Conservation (phyloP, 2,329 filamentous ascomycete genomes). For the Botrytis elliptica region DNA sequence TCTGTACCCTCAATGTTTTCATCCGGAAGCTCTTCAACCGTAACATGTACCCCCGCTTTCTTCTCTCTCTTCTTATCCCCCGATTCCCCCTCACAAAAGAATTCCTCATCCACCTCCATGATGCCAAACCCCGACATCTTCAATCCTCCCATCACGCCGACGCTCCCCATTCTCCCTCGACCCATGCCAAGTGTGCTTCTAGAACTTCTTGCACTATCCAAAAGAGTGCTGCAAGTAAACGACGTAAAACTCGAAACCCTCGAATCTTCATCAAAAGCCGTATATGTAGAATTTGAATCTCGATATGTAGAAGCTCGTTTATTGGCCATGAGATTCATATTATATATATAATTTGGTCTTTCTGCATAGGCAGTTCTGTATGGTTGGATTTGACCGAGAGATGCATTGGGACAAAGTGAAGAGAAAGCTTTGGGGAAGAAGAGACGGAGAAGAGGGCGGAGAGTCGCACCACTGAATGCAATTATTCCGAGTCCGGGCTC, state of each 20-base stretch:
- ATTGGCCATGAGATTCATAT: background rate
- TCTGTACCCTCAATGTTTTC: no score
- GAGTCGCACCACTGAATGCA: constrained; percentile 48
- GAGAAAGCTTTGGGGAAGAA: constrained; percentile 25
- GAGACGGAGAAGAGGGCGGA: constrained; percentile 45
- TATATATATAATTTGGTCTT: background rate
- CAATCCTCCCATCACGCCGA: background rate
- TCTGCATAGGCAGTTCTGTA: background rate
- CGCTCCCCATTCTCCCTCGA: background rate
- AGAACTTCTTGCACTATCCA: background rate
- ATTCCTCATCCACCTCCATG: background rate
- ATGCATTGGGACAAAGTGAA: background rate
- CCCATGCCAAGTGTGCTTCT: background rate
- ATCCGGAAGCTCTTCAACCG: background rate
- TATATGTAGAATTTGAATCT: background rate
- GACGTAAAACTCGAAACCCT: background rate
- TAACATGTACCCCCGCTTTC: no score
- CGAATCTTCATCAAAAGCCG: background rate
- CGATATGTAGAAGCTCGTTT: background rate
- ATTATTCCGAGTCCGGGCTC: constrained; percentile 50
- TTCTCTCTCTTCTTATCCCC: background rate
- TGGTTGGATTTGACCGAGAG: background rate
- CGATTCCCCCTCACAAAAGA: background rate
- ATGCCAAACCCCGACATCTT: background rate
- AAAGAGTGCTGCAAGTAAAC: background rate